Conservation (phyloP, 2,329 filamentous ascomycete species). For the Cladophialophora bantiana region DNA sequence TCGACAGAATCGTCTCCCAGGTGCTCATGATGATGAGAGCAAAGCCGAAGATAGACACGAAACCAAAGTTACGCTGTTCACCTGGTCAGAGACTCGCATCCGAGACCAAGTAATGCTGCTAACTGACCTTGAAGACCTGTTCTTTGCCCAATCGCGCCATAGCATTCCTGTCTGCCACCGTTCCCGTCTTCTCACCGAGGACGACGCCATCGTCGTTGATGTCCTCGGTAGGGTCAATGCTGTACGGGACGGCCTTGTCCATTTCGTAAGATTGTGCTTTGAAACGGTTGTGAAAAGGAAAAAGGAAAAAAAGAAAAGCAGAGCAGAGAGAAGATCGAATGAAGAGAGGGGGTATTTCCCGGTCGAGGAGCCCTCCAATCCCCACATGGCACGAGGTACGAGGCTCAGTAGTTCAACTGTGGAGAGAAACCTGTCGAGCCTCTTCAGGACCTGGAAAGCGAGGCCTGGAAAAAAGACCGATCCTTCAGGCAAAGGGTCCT, state of each 20-base stretch:
- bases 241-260: conserved; percentile 30
- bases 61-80: conserved; percentile 53
- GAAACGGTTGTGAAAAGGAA: conserved; percentile 10
- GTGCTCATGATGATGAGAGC: conserved; percentile 53
- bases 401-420: conserved; percentile 16
- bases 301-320: background rate
- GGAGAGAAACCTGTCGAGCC: background rate
- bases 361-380: background rate
- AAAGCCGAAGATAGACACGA: conserved; percentile 55
- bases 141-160: conserved; percentile 46
- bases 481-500: conserved; percentile 8
- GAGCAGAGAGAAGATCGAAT: background rate
- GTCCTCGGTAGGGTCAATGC: conserved; percentile 22
- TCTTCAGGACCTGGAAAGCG: background rate
- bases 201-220: conserved; percentile 27
- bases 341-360: background rate
- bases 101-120: background rate
- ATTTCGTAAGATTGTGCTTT: conserved; percentile 3
- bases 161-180: conserved; percentile 27
- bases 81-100: background rate
- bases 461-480: background rate
- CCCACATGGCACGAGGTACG: background rate
- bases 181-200: conserved; percentile 33
- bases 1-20: conserved; percentile 54
- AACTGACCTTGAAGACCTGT: conserved; percentile 48